Evolutionary conservation across 1,284 basidiomycete species (phyloP).

Genomic region (Trichosporon inkin): DNA sequence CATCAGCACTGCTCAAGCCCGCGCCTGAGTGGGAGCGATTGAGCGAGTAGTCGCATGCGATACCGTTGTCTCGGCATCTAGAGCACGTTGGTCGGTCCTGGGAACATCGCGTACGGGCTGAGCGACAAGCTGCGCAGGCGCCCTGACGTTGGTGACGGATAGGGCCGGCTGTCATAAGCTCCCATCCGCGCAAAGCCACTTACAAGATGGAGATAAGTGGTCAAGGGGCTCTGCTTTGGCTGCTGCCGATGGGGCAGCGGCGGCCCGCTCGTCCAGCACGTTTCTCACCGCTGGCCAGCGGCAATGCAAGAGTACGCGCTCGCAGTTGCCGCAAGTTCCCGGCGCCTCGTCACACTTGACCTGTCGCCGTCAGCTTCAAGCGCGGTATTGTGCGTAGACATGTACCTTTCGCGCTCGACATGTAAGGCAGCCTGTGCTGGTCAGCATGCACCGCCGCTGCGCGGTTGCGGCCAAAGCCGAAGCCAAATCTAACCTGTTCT

Average conservation of each 20-base stretch:
- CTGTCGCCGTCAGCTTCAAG: slow-evolving; percentile 1
- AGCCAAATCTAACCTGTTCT: slow-evolving; percentile 16
- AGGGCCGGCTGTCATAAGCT: slow-evolving; percentile 14
- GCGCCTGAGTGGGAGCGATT: background rate
- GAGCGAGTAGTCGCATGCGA: slow-evolving; percentile 14
- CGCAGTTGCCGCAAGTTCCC: slow-evolving; percentile 26
- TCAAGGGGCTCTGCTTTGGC: slow-evolving; percentile 5
- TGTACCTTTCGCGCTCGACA: slow-evolving; percentile 25
- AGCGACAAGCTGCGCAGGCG: slow-evolving; percentile 14
- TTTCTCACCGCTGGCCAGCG: slow-evolving; percentile 23
- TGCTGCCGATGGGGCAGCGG: background rate
- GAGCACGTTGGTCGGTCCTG: slow-evolving; percentile 18
- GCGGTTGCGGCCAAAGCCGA: background rate
- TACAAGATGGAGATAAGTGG: slow-evolving; percentile 9
- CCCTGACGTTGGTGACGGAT: slow-evolving; percentile 17
- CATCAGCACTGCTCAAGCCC: slow-evolving; percentile 18
- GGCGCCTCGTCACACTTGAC: slow-evolving; percentile 30
- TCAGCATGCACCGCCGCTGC: slow-evolving; percentile 1
- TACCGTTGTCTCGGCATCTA: slow-evolving; percentile 16
- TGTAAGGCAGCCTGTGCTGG: slow-evolving; percentile 21
- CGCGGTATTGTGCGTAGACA: background rate
- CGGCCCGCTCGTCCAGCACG: slow-evolving; percentile 18
- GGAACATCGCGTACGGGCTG: slow-evolving; percentile 14
- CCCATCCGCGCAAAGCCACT: background rate
- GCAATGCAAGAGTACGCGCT: slow-evolving; percentile 23